Conservation (phyloP, 2,329 filamentous ascomycete species). For the Ophiostoma triangulosporum region DNA sequence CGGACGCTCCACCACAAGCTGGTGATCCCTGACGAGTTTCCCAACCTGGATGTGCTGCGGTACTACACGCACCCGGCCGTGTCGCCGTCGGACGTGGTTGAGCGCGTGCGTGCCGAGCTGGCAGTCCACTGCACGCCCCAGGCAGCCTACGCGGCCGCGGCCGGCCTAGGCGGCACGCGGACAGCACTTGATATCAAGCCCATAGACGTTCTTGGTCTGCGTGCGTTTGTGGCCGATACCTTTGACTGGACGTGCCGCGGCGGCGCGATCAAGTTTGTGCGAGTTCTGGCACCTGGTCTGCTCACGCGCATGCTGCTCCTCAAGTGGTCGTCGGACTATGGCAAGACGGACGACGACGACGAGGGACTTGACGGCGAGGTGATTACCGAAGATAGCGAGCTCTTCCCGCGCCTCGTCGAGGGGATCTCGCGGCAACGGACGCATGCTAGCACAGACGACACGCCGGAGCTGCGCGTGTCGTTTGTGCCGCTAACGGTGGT, state of each 20-base stretch:
- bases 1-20: constrained; percentile 60
- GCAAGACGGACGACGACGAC: constrained; percentile 13
- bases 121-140: constrained; percentile 35
- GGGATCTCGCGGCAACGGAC: constrained; percentile 53
- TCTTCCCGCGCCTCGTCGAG: constrained; percentile 35
- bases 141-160: not conserved
- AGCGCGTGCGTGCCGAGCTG: constrained; percentile 37
- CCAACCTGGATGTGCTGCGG: constrained; percentile 61
- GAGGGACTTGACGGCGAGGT: not conserved
- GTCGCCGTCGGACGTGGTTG: constrained; percentile 46
- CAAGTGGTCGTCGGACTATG: not conserved
- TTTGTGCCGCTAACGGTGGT: constrained; percentile 68
- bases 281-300: constrained; percentile 63
- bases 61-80: constrained; percentile 85
- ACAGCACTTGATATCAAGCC: constrained; percentile 21
- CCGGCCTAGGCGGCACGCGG: not conserved
- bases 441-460: constrained; percentile 62
- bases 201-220: constrained; percentile 52
- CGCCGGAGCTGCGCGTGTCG: constrained; percentile 64
- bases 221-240: constrained; percentile 61
- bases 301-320: constrained; percentile 42
- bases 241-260: constrained; percentile 75
- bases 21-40: constrained; percentile 67
- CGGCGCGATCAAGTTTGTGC: constrained; percentile 75
- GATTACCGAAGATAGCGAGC: not conserved